Evolutionary conservation across 805 yeast species (phyloP).

Genomic region (Ogataea saltuana): DNA sequence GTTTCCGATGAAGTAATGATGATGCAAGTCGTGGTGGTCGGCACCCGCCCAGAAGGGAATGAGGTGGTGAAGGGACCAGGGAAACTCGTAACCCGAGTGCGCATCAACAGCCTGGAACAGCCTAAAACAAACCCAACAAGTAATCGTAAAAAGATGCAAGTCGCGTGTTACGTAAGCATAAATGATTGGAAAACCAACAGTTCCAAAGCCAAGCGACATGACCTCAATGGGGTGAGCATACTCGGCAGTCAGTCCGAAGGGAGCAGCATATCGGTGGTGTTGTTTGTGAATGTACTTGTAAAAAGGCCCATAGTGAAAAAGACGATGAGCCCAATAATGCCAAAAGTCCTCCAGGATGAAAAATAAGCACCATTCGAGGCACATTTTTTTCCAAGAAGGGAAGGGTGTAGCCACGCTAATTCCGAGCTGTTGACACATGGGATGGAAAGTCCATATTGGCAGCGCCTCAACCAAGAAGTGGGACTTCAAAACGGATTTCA

Average conservation of each 20-base stretch:
- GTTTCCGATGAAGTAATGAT: conserved; percentile 59
- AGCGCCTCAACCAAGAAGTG: conserved; percentile 60
- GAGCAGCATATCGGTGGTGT: conserved; percentile 63
- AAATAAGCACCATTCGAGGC: conserved; percentile 47
- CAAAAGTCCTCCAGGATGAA: conserved; percentile 57
- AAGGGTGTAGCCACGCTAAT: conserved; percentile 54
- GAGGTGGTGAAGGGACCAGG: conserved; percentile 57
- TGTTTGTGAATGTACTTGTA: conserved; percentile 60
- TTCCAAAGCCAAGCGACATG: conserved; percentile 56
- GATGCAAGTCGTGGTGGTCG: conserved; percentile 62
- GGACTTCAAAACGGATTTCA: conserved; percentile 55
- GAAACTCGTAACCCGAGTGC: conserved; percentile 63
- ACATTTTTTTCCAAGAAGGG: conserved; percentile 46
- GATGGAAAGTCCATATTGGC: conserved; percentile 66
- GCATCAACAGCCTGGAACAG: conserved; percentile 61
- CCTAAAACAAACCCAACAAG: conserved; percentile 52
- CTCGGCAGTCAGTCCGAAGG: conserved; percentile 62
- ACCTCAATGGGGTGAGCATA: conserved; percentile 64
- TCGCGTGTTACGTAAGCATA: conserved; percentile 48
- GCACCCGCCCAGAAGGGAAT: conserved; percentile 70
- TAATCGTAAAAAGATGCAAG: conserved; percentile 55
- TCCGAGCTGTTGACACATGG: conserved; percentile 49
- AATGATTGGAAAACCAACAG: conserved; percentile 60
- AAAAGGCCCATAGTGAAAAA: conserved; percentile 56
- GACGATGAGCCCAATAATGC: conserved; percentile 62